A percentile compares a stretch with the other conserved stretches of the same genome.
Conservation (phyloP, 768 basidiomycete species). For the Nidularia sp. region DNA sequence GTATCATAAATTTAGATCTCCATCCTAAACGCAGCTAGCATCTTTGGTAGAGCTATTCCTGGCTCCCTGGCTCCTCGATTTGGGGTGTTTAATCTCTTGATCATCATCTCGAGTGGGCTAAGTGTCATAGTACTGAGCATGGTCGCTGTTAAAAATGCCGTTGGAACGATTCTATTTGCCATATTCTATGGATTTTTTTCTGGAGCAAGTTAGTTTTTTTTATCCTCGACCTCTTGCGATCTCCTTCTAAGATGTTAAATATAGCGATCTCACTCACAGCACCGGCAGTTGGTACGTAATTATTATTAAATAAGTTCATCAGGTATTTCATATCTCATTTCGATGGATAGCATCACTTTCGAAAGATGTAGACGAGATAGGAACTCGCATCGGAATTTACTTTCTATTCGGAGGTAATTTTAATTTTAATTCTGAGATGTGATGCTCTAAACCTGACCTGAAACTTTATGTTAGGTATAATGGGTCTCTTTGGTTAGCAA, state of each 20-base stretch:
- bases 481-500: conserved; percentile 33
- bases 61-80: conserved; percentile 33
- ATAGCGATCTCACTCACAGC: neutral
- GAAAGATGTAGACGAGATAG: conserved; percentile 44
- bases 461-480: conserved; percentile 23
- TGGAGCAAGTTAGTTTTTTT: conserved; percentile 28
- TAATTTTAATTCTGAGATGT: too few species aligned
- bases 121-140: conserved; percentile 36
- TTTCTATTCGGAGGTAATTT: conserved; percentile 41
- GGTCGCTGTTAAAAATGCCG: conserved; percentile 27
- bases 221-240: neutral
- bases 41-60: conserved; percentile 48
- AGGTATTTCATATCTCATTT: conserved; percentile 34
- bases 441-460: too few species aligned
- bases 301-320: conserved; percentile 9
- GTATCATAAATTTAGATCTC: conserved; percentile 29
- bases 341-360: conserved; percentile 42
- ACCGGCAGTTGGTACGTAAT: neutral
- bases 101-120: conserved; percentile 25
- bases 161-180: conserved; percentile 33
- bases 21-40: conserved; percentile 47
- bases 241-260: neutral
- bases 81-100: conserved; percentile 41
- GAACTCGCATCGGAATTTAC: conserved; percentile 47
- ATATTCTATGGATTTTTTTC: conserved; percentile 43